Base-by-base conservation (phyloP, 2,329 filamentous ascomycete genomes). In the Penicillium nordicum region DNA sequence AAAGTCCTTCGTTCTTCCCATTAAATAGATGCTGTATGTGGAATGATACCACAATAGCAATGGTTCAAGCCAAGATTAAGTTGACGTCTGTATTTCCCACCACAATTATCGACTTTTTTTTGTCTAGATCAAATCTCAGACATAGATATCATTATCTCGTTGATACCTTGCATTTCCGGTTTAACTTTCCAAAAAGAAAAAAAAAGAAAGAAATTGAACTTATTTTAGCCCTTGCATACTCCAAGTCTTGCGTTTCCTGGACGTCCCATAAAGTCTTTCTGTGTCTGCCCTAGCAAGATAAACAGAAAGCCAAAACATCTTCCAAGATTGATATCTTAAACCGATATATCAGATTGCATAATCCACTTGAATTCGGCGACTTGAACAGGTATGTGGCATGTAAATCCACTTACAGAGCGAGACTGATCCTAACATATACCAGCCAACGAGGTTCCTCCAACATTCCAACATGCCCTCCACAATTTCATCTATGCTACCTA, bases 151-250 rank as follows among this genome's bases (percentile, higher is more conserved):
- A 6, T 21, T 7, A 27, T 29, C 23, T 12, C 1, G 11, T 38
- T 18, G 5, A 14, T 38, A 46, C 50, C 50, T 52, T 52, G 51
- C 51, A 49, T 49, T 23, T 29, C 16, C 2, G 4, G 9, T 11
- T 46, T 34, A 32, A 16, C 7, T 7, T 40, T 14, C 11, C 9
- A 23, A n/a, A n/a, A 30, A 12, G 12, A 32, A 32, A 12, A 21
- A 27, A n/a, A n/a, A 30, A 16, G 12, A 32, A 32, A 12, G 11
- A 32, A 2, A 6, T 32, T 12, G 9, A 36, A 34, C 21, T 4
- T 16, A n/a, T 32, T 18, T 4, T 6, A 25, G 32, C 51, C 51
- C 51, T 54, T 54, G 51, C 51, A 54, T 54, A 48, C 6, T 32
- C n/a, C 10, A 9, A 18, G n/a, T 32, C 43, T 14, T 4, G 42